Conservation (phyloP, 2,329 filamentous ascomycete genomes). For the Ascomycota sp. region DNA sequence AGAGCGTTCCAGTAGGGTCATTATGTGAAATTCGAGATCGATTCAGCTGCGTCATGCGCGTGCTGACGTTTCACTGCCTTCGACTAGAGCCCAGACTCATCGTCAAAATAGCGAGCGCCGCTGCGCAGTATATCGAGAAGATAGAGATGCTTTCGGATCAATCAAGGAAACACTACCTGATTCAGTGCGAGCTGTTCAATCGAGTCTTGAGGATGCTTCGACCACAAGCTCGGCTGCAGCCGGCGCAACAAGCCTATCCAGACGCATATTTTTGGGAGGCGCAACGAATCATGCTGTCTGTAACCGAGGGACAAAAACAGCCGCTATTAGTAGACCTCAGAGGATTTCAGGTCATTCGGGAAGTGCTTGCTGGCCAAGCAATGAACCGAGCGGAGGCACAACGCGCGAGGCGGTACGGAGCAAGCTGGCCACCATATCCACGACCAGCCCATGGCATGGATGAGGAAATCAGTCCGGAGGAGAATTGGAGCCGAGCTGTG, state of each 20-base stretch:
- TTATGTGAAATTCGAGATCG: constrained; percentile 5
- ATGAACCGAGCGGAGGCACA: constrained; percentile 29
- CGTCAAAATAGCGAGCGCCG: constrained; percentile 9
- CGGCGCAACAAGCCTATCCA: constrained; percentile 7
- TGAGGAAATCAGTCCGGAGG: constrained; percentile 25
- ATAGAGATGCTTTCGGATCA: constrained; percentile 3
- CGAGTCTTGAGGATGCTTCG: constrained; percentile 8
- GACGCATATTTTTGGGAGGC: constrained; percentile 28
- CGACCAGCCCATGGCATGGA: constrained; percentile 35
- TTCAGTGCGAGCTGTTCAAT: constrained; percentile 13
- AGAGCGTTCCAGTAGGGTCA: too few species aligned
- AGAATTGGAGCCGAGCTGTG: constrained; percentile 30
- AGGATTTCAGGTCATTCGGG: constrained; percentile 31
- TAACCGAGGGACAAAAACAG: constrained; percentile 24
- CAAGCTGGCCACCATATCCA: constrained; percentile 38
- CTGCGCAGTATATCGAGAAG: constrained; percentile 8
- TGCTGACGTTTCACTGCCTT: constrained; percentile 11
- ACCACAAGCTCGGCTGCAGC: constrained; percentile 6
- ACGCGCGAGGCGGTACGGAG: constrained; percentile 23
- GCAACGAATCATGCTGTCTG: constrained; percentile 27
- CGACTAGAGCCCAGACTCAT: constrained; percentile 13
- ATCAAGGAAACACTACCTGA: constrained; percentile 6
- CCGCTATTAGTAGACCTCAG: constrained; percentile 26
- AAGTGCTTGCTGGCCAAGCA: constrained; percentile 27
- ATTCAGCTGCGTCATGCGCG: constrained; percentile 7